Evolutionary conservation across 2,329 filamentous ascomycete species (phyloP).

Genomic region (Fragosphaeria purpurea): DNA sequence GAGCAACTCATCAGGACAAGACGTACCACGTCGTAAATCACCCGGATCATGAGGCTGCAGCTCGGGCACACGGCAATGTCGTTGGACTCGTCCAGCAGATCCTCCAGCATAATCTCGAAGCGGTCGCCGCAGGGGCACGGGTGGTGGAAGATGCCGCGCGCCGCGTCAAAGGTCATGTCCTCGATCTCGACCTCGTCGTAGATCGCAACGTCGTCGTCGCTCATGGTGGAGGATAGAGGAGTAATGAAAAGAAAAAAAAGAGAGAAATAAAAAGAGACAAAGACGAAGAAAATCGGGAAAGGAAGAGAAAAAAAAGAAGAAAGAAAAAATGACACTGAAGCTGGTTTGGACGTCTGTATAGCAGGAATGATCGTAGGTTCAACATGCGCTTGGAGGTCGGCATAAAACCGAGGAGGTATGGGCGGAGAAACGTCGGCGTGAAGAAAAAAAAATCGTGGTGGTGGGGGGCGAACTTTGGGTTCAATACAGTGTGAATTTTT

Average conservation of each 20-base stretch:
- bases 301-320: neutral
- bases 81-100: slow-evolving; percentile 70
- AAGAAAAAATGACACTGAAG: neutral
- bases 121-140: slow-evolving; percentile 95
- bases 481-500: too few species aligned
- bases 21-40: slow-evolving; percentile 79
- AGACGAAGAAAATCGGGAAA: neutral
- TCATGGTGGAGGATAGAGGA: slow-evolving; percentile 32
- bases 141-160: slow-evolving; percentile 83
- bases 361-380: too few species aligned
- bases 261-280: neutral
- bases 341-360: too few species aligned
- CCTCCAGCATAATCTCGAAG: slow-evolving; percentile 80
- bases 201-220: slow-evolving; percentile 57
- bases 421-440: too few species aligned
- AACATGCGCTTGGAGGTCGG: too few species aligned
- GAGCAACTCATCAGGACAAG: too few species aligned
- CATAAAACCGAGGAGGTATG: too few species aligned
- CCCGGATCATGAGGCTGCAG: slow-evolving; percentile 91
- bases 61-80: slow-evolving; percentile 97
- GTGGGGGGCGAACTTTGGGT: too few species aligned
- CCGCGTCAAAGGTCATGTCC: slow-evolving; percentile 85
- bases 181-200: slow-evolving; percentile 99
- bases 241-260: neutral
- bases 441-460: too few species aligned